phyloP scores from a whole-genome alignment of 345 rosid species.

The Nasturtium officinale region DNA sequence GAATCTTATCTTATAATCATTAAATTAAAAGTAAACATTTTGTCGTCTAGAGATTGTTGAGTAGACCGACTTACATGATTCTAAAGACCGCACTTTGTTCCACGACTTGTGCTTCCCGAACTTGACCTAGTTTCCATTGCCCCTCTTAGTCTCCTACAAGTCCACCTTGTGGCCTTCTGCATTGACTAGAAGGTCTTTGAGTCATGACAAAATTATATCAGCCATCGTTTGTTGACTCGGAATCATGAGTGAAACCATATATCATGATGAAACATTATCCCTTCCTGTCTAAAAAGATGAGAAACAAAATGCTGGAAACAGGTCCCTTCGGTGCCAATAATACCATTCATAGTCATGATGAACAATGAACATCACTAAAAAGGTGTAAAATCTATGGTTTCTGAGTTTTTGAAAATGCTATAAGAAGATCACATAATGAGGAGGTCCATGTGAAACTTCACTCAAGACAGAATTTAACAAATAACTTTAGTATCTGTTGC shows the following conservation, averaged over 20 bases:
- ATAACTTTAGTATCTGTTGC: slow-evolving; percentile 3
- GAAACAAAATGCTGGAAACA: slow-evolving; percentile 32
- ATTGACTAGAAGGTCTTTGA: not conserved
- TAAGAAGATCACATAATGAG: slow-evolving; percentile 33
- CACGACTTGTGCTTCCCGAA: slow-evolving; percentile 39
- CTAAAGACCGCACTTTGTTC: slow-evolving; percentile 40
- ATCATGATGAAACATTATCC: slow-evolving; percentile 1
- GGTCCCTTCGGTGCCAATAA: slow-evolving; percentile 37
- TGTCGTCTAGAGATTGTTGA: slow-evolving; percentile 30
- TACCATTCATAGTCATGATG: slow-evolving; percentile 34
- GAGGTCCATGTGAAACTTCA: slow-evolving; percentile 3
- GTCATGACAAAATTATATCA: not conserved
- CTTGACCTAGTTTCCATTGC: slow-evolving; percentile 38
- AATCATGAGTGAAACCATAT: not conserved
- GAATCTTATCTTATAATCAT: slow-evolving; percentile 39
- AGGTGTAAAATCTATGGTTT: slow-evolving; percentile 31
- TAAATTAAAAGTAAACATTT: slow-evolving; percentile 37
- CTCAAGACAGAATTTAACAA: slow-evolving; percentile 17
- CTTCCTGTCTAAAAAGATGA: slow-evolving; percentile 8
- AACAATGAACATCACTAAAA: slow-evolving; percentile 28
- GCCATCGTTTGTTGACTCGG: not conserved
- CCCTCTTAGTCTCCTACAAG: not conserved
- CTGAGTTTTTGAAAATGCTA: slow-evolving; percentile 36
- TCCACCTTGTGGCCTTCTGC: slow-evolving; percentile 1
- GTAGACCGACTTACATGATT: slow-evolving; percentile 44